A percentile compares a stretch with the other conserved stretches of the same genome.
phyloP scores from a whole-genome alignment of 345 rosid genomes.

The Eutrema heterophyllum region DNA sequence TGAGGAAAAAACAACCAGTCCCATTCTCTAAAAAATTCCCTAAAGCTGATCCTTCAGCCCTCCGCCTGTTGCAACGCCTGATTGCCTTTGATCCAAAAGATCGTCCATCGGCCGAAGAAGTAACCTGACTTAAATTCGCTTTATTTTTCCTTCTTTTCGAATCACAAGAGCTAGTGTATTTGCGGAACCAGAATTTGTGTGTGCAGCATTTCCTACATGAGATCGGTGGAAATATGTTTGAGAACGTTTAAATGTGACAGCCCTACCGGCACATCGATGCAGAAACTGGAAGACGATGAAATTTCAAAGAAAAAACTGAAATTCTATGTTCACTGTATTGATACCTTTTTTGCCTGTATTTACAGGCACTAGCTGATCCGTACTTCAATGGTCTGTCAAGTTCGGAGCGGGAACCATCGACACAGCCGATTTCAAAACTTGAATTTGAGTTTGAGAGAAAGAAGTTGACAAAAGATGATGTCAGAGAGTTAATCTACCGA shows the following conservation, averaged over 20 bases:
- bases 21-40: constrained; percentile 80
- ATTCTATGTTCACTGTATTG: background rate
- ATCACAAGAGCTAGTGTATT: background rate
- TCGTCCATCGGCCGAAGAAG: constrained; percentile 89
- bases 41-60: constrained; percentile 67
- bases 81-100: constrained; percentile 98
- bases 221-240: background rate
- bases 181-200: no score
- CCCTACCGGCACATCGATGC: background rate
- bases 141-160: background rate
- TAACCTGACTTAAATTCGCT: constrained; percentile 19
- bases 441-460: constrained; percentile 99
- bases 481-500: constrained; percentile 87
- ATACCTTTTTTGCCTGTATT: constrained; percentile 10
- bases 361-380: constrained; percentile 86
- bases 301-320: background rate
- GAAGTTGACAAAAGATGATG: constrained; percentile 81
- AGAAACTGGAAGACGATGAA: background rate
- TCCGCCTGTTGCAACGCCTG: constrained; percentile 59
- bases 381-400: constrained; percentile 75
- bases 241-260: background rate
- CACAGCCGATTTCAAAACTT: constrained; percentile 82
- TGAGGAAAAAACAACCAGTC: constrained; percentile 78
- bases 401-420: constrained; percentile 75
- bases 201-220: no score